Base-by-base conservation (phyloP, 1,284 basidiomycete genomes). In the Rhodofomes roseus region DNA sequence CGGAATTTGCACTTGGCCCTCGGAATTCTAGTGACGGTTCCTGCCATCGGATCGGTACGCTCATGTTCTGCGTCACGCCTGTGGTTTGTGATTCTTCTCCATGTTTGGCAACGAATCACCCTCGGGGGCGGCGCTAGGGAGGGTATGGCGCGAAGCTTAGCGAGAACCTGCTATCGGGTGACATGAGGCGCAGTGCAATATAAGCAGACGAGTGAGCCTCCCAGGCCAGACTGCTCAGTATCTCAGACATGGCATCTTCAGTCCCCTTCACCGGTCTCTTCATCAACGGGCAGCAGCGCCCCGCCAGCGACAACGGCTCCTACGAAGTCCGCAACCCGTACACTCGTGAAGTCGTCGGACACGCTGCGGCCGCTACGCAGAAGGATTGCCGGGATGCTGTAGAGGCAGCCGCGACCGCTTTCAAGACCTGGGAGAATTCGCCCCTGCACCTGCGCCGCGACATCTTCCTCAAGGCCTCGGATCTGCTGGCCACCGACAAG, bases 371-470 rank as follows among this genome's bases (percentile, higher is more conserved):
- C 1, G 81, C 81, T 0, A 74, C 78, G 14, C 71, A 70, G 29
- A 73, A 75, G 22, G 81, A 84, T 63, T 81, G 80, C 60, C 71
- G 69, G 40, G 76, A 74, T 4, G 82, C 82, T 4, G 75, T 83
- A 41, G 73, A 79, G 34, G 73, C 77, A 3, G 81, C 83, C 0
- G 70, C 69, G 2, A 70, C 69, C 4, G 82, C 83, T 0, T 81
- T 82, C 69, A 71, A 74, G 50, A 71, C 75, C 18, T 84, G 83
- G 83, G 79, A 81, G 56, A 63, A 73, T 12, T 73, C 72, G 0
- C 69, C 68, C 73, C 18, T 63, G 64, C 11, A 34, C 22, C 65
- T 73, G 46, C 74, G 79, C 43, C 76, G 78, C n/a, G 72, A 76
- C 23, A 74, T 84, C 16, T 72, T 84, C 56, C 63, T 79, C 29